Evolutionary conservation across 257 asterid genomes (phyloP).

Genomic region (Solanum sejunctum): DNA sequence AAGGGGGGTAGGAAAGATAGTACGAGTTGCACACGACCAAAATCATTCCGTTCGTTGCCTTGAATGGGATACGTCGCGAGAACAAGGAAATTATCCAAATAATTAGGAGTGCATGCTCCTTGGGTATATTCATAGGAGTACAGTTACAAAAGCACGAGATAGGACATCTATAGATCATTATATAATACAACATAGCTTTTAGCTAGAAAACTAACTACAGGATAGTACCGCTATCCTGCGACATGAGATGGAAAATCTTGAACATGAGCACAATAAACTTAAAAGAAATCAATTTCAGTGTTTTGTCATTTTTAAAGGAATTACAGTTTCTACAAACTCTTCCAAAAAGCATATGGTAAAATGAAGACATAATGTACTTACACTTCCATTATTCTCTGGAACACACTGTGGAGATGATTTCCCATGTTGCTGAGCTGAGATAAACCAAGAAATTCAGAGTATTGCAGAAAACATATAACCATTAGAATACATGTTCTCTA

Average conservation of each 20-base stretch:
- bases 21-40: not conserved
- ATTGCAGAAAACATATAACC: not conserved
- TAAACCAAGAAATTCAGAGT: not conserved
- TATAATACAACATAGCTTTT: not conserved
- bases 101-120: not conserved
- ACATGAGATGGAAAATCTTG: not conserved
- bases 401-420: conserved; percentile 53
- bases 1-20: no score
- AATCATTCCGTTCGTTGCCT: not conserved
- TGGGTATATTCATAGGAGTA: not conserved
- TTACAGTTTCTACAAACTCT: not conserved
- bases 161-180: not conserved
- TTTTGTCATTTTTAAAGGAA: not conserved
- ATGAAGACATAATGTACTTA: conserved; percentile 27
- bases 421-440: conserved; percentile 67
- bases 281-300: not conserved
- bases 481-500: not conserved
- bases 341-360: not conserved
- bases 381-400: conserved; percentile 70
- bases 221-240: not conserved
- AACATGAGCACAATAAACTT: not conserved
- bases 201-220: not conserved
- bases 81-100: not conserved
- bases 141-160: not conserved
- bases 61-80: not conserved